Evolutionary conservation across 768 basidiomycete genomes (phyloP).

Genomic region (Infundibulicybe gibba): DNA sequence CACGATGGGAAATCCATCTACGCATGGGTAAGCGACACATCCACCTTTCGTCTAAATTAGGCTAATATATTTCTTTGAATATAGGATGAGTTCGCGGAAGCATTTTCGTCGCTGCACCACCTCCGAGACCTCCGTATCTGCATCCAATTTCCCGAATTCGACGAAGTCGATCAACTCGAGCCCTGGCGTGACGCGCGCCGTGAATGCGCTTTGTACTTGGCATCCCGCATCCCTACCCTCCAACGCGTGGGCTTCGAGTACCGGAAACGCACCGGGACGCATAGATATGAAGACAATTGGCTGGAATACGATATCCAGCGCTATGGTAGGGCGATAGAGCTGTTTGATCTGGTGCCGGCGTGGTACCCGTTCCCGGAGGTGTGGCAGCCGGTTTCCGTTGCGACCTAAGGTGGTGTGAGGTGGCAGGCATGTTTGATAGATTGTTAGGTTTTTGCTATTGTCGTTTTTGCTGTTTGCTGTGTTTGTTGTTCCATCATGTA

Average conservation of each 20-base stretch:
- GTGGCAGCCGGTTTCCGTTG: constrained; percentile 21
- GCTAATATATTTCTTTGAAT: too few species aligned
- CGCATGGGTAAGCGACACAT: constrained; percentile 30
- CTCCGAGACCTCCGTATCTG: constrained; percentile 28
- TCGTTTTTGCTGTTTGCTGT: background rate
- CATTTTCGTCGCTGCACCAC: constrained; percentile 18
- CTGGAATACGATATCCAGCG: constrained; percentile 33
- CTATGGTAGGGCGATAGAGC: constrained; percentile 9
- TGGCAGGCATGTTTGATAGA: too few species aligned
- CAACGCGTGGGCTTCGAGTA: constrained; percentile 36
- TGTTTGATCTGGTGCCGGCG: constrained; percentile 25
- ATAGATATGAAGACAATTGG: constrained; percentile 39
- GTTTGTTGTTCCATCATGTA: background rate
- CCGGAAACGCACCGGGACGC: constrained; percentile 32
- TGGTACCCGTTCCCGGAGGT: constrained; percentile 43
- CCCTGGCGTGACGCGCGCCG: constrained; percentile 27
- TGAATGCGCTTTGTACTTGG: constrained; percentile 32
- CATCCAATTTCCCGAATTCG: constrained; percentile 34
- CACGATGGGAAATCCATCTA: constrained; percentile 33
- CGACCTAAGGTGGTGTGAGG: too few species aligned
- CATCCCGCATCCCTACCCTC: constrained; percentile 24
- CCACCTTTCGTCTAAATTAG: background rate
- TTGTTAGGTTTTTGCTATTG: too few species aligned
- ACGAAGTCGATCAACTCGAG: constrained; percentile 26
- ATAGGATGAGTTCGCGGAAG: constrained; percentile 30